Base-by-base conservation (phyloP, 805 yeast genomes). In the Lipomyces yamanashiensis region DNA sequence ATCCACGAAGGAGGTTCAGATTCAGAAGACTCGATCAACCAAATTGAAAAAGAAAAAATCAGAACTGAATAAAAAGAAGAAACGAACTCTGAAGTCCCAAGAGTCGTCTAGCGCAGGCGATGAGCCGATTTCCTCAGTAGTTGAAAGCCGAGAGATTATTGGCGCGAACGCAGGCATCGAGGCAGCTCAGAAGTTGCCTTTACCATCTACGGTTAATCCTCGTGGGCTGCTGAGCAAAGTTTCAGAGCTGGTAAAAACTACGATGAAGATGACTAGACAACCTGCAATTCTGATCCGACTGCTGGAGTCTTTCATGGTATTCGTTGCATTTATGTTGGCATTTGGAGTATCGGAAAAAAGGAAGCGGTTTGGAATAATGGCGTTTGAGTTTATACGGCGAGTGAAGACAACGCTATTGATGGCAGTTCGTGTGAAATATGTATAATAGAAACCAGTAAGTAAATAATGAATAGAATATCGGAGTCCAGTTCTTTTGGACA, bases 341-440 rank as follows among this genome's bases (percentile, higher is more conserved):
- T 19, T 63, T 21, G 63, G 48, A 7, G 58, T 59, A 12, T 62
- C 63, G n/a, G 60, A 55, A 21, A 63, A 51, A 48, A 49, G 66
- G 15, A n/a, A 51, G 9, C 37, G 58, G 21, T 10, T 63, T 23
- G 21, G 45, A 12, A 17, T 33, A 8, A 15, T 55, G 28, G 28
- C 55, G 4, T 21, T 17, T 19, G 50, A 44, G 34, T 39, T 39
- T 28, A 43, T 49, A 41, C 28, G 19, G 50, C 52, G 59, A 13
- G 41, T 54, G 6, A 28, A 44, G 43, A 47, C 43, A 44, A 63
- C 66, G 2, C 7, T 63, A 6, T 19, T 17, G n/a, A 63, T 54
- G 63, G 66, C 58, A 3, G 54, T 56, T 17, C 59, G 56, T 12
- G 61, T 63, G 9, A 43, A 57, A 43, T 63, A 63, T 50, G 33